These are phyloP conservation scores for Scopulariopsis brevicaulis DNA, from an alignment of 2,329 filamentous ascomycete genomes.

Conservation along the genomic window DNA sequence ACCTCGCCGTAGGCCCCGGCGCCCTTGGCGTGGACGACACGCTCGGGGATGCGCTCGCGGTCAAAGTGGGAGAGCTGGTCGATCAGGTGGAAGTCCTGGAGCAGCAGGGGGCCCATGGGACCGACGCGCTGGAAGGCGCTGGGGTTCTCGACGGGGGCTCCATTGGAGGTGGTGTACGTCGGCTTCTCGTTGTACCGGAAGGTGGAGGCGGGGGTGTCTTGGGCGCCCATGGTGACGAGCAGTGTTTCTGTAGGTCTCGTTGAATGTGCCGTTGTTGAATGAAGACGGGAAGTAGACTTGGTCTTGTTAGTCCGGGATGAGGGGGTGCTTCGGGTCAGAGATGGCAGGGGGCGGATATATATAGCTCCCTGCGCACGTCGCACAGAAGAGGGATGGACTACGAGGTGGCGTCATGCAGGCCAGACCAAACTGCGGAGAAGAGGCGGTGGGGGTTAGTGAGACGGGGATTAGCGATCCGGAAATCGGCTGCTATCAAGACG, in stretches of 20 bases:
- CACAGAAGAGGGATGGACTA: background rate
- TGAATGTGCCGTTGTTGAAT: background rate
- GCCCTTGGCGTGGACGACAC: slow-evolving; percentile 31
- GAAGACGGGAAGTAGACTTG: background rate
- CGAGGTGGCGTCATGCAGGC: background rate
- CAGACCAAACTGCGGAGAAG: background rate
- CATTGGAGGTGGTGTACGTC: slow-evolving; percentile 48
- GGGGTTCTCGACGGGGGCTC: slow-evolving; percentile 42
- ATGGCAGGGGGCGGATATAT: background rate
- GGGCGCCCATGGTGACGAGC: background rate
- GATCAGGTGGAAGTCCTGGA: slow-evolving; percentile 43
- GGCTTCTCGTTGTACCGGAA: slow-evolving; percentile 42
- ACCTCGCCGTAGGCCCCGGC: slow-evolving; percentile 37
- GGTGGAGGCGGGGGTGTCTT: background rate
- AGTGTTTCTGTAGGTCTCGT: background rate
- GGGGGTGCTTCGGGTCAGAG: background rate
- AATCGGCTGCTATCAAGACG: no score
- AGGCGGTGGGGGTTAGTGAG: background rate
- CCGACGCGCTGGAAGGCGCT: slow-evolving; percentile 38
- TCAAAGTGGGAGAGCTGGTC: slow-evolving; percentile 46
- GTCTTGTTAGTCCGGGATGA: background rate
- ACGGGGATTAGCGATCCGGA: no score
- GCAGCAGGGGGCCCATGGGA: background rate
- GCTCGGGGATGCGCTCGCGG: slow-evolving; percentile 38
- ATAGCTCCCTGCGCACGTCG: background rate